Evolutionary conservation across 768 basidiomycete genomes (phyloP), one percentile per base, ranked within the genome.

Genomic region (Kwoniella sp.): DNA sequence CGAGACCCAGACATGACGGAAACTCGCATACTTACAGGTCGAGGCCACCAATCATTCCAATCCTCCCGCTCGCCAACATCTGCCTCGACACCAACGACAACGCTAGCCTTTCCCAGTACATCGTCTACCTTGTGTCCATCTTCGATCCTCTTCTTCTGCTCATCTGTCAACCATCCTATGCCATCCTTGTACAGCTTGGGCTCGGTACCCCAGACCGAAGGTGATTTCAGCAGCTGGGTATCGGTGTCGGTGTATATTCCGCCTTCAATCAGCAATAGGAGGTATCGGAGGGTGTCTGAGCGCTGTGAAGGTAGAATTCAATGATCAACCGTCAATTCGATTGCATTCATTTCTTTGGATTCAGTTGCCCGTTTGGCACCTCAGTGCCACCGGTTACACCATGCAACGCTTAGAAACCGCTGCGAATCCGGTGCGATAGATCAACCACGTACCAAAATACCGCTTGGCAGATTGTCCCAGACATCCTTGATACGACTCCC

Each of bases 61-160:
- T 83, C 83, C 55, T 69, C 70, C 29, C 82, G 72, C 44, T 74
- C 73, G 4, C 82, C 82, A 17, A 83, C 83, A 69, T 84, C 83
- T 2, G 81, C 82, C 62, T 84, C 83, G 26, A 83, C 61, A 0
- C 83, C 83, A 8, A 83, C 77, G 9, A 84, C 74, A 12, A 82
- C 71, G 22, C 79, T 79, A 1, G 79, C 74, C 17, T 47, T 58
- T 0, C 71, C 72, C 2, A 73, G 26, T 15, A 68, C 70, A 24
- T 63, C 53, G 48, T 76, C 71, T 40, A 68, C 55, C 6, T 50
- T 24, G 26, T 73, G 63, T 7, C 65, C 68, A 15, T 30, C 47
- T 1, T 55, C 52, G 24, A 71, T 49, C 8, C 69, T 60, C 8
- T 33, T n/a, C 17, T 37, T 33, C 2, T 73, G 62, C 3, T 55